phyloP scores from a whole-genome alignment of 495 filamentous ascomycete genomes.

The Neurospora terricola region DNA sequence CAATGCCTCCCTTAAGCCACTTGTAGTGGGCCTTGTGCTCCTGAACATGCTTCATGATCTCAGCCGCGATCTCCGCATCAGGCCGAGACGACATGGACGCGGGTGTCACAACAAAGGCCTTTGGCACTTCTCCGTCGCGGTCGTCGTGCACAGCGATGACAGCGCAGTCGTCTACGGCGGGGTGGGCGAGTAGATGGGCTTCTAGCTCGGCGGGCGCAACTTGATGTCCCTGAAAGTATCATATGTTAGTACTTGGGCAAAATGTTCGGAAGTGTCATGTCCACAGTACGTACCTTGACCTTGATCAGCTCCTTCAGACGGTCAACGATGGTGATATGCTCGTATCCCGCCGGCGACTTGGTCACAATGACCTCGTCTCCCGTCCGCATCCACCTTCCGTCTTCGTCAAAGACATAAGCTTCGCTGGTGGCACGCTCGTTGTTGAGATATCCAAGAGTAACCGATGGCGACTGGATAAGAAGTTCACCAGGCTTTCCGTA shows the following conservation, averaged over 20 bases:
- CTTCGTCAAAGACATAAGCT: slow-evolving; percentile 63
- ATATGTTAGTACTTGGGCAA: background rate
- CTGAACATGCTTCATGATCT: slow-evolving; percentile 68
- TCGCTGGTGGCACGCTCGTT: slow-evolving; percentile 76
- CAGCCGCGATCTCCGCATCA: slow-evolving; percentile 39
- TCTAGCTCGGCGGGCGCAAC: slow-evolving; percentile 89
- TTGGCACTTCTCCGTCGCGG: slow-evolving; percentile 70
- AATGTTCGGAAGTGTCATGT: background rate
- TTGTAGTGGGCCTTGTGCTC: slow-evolving; percentile 81
- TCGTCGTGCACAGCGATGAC: slow-evolving; percentile 76
- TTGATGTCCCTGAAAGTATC: slow-evolving; percentile 57
- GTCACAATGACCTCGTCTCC: slow-evolving; percentile 74
- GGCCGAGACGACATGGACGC: slow-evolving; percentile 47
- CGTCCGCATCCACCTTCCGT: slow-evolving; percentile 69
- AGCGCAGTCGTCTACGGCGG: slow-evolving; percentile 69
- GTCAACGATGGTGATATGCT: slow-evolving; percentile 79
- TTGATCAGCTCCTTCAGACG: slow-evolving; percentile 93
- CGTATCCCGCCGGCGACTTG: slow-evolving; percentile 50
- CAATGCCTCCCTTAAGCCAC: slow-evolving; percentile 77
- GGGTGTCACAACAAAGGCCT: slow-evolving; percentile 77
- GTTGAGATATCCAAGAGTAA: slow-evolving; percentile 75
- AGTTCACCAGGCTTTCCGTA: slow-evolving; percentile 78
- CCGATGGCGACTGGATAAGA: slow-evolving; percentile 61
- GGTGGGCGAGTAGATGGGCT: slow-evolving; percentile 76
- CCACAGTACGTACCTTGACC: slow-evolving; percentile 55